phyloP scores from a whole-genome alignment of 2,329 filamentous ascomycete species.

The Fusarium liriodendri region DNA sequence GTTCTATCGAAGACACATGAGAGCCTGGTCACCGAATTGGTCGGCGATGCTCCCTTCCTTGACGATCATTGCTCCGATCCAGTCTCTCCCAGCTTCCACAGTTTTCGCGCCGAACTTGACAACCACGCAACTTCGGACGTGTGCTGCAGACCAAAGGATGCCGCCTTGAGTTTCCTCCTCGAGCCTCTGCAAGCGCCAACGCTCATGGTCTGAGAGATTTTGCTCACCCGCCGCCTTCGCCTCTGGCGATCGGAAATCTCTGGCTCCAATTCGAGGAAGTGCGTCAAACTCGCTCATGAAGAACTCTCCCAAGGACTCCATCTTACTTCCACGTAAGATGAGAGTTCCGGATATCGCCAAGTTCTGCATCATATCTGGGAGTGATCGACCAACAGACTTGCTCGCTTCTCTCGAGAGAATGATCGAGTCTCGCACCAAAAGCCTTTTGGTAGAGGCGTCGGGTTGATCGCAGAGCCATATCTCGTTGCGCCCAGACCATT shows the following conservation, averaged over 20 bases:
- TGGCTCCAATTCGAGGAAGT: conserved; percentile 83
- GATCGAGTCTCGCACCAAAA: conserved; percentile 88
- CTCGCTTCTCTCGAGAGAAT: conserved; percentile 71
- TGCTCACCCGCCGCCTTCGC: conserved; percentile 54
- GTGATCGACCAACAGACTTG: conserved; percentile 52
- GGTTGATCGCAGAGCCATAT: conserved; percentile 68
- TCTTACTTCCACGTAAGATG: conserved; percentile 80
- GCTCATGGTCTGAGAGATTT: conserved; percentile 55
- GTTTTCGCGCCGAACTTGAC: conserved; percentile 90
- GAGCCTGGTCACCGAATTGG: conserved; percentile 82
- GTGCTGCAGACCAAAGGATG: conserved; percentile 85
- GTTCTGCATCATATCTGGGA: conserved; percentile 75
- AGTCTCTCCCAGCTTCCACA: conserved; percentile 83
- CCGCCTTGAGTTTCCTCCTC: conserved; percentile 67
- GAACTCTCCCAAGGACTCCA: conserved; percentile 74
- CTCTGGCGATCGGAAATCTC: conserved; percentile 76
- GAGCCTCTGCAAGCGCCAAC: conserved; percentile 68
- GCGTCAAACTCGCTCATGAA: conserved; percentile 83
- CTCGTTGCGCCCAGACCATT: conserved; percentile 89
- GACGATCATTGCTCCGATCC: conserved; percentile 80
- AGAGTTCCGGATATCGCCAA: conserved; percentile 86
- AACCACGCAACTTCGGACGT: conserved; percentile 83
- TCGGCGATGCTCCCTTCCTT: conserved; percentile 77
- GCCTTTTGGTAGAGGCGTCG: conserved; percentile 57
- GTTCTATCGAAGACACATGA: conserved; percentile 76